Evolutionary conservation across 371 early-diverging fungal species (phyloP).

Genomic region (Mortierella sp.): DNA sequence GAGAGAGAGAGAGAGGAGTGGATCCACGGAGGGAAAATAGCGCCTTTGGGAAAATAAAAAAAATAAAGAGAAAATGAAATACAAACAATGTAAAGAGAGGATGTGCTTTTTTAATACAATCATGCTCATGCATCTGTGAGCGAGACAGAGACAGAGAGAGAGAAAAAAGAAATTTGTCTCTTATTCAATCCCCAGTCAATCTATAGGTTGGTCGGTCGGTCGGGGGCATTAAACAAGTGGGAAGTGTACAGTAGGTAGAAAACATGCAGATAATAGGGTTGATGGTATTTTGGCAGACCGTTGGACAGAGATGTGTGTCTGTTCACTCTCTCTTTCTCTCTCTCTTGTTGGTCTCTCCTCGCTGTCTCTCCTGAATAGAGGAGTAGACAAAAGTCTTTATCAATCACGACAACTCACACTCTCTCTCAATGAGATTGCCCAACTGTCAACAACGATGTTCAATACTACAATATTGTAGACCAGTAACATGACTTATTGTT

Average conservation of each 20-base stretch:
- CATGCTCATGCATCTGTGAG: neutral
- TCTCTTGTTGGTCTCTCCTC: neutral
- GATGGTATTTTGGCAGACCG: neutral
- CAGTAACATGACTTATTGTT: constrained; percentile 11
- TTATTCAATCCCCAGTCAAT: neutral
- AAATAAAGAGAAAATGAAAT: neutral
- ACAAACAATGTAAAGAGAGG: neutral
- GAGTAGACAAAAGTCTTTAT: neutral
- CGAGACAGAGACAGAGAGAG: neutral
- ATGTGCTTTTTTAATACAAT: constrained; percentile 2
- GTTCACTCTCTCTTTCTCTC: neutral
- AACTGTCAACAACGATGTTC: neutral
- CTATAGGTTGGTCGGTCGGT: neutral
- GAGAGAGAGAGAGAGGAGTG: too few relatives aligned
- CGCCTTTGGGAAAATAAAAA: constrained; percentile 7
- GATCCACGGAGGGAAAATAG: neutral
- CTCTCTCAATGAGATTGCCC: neutral
- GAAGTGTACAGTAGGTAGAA: neutral
- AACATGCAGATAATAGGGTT: too few relatives aligned
- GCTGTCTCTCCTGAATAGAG: neutral
- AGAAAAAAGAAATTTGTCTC: neutral
- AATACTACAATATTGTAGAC: neutral
- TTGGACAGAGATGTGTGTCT: neutral
- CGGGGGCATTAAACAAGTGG: neutral
- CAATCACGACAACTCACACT: neutral